A percentile compares a stretch with the other conserved stretches of the same genome.
These are phyloP conservation scores for Metschnikowia cerradonensis DNA, from an alignment of 805 yeast genomes.

Conservation along the genomic window DNA sequence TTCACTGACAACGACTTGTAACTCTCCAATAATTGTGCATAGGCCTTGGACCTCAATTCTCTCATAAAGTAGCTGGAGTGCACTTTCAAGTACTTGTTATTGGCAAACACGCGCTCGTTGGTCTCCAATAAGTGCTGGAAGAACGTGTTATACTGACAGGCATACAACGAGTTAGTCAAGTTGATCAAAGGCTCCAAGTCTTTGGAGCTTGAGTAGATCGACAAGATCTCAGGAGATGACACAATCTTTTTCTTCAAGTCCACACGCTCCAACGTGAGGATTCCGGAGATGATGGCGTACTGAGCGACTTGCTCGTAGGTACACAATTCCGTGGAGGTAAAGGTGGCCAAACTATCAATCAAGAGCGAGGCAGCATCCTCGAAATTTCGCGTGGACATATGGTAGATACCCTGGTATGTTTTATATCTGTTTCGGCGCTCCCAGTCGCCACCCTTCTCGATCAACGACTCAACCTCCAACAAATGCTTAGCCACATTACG, in stretches of 20 bases:
- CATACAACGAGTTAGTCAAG: constrained; percentile 80
- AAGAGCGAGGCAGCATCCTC: constrained; percentile 78
- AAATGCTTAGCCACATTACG: constrained; percentile 64
- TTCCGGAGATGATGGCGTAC: constrained; percentile 85
- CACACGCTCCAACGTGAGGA: constrained; percentile 74
- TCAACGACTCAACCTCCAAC: constrained; percentile 66
- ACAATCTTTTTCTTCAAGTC: constrained; percentile 80
- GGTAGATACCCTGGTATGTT: constrained; percentile 82
- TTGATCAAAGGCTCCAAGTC: constrained; percentile 76
- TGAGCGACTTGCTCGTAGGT: constrained; percentile 87
- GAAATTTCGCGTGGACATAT: constrained; percentile 81
- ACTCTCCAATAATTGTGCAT: constrained; percentile 88
- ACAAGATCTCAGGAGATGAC: constrained; percentile 89
- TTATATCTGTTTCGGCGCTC: constrained; percentile 94
- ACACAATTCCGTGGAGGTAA: constrained; percentile 87
- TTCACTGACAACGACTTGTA: constrained; percentile 85
- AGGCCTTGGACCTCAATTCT: constrained; percentile 92
- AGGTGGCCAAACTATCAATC: constrained; percentile 90
- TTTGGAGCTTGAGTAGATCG: constrained; percentile 68
- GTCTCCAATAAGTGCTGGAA: constrained; percentile 75
- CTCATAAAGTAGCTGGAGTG: constrained; percentile 85
- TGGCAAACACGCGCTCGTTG: constrained; percentile 63
- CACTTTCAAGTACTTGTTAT: constrained; percentile 59
- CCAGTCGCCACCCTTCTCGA: constrained; percentile 99
- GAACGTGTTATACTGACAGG: constrained; percentile 78